A percentile compares a stretch with the other conserved stretches of the same genome.
phyloP scores from a whole-genome alignment of 208 protist species.

The Borovskyia barvae region DNA sequence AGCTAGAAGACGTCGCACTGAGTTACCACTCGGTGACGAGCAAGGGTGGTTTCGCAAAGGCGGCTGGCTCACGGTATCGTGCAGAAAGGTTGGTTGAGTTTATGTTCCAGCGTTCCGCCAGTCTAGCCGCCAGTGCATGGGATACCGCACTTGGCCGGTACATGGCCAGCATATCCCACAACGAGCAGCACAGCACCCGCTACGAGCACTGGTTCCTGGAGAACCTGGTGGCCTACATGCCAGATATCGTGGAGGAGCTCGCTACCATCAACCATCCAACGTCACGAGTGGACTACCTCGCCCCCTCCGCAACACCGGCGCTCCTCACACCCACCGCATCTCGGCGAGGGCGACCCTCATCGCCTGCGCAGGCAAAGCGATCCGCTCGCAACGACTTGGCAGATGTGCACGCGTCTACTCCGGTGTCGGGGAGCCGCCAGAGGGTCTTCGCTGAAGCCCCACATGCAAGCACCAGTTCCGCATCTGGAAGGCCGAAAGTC shows the following conservation, averaged over 20 bases:
- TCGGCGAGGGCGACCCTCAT: slow-evolving; percentile 1
- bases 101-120: slow-evolving; percentile 6
- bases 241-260: slow-evolving; percentile 36
- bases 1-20: background rate
- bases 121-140: slow-evolving; percentile 27
- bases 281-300: slow-evolving; percentile 13
- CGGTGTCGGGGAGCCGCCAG: too few relatives aligned
- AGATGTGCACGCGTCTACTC: too few relatives aligned
- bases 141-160: slow-evolving; percentile 32
- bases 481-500: too few relatives aligned
- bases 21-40: too few relatives aligned
- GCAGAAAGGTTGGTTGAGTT: slow-evolving; percentile 15
- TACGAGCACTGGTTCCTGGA: slow-evolving; percentile 45
- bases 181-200: slow-evolving; percentile 43
- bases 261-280: slow-evolving; percentile 32
- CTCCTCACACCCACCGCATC: background rate
- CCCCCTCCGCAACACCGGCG: background rate
- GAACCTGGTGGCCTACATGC: slow-evolving; percentile 21
- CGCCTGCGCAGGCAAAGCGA: background rate
- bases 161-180: slow-evolving; percentile 18
- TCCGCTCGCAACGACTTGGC: too few relatives aligned
- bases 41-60: too few relatives aligned
- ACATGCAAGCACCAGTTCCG: too few relatives aligned
- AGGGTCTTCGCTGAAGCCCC: too few relatives aligned
- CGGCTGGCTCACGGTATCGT: too few relatives aligned